These are phyloP conservation scores for Ophiostoma piceae DNA, from an alignment of 2,329 filamentous ascomycete species.

Conservation along the genomic window DNA sequence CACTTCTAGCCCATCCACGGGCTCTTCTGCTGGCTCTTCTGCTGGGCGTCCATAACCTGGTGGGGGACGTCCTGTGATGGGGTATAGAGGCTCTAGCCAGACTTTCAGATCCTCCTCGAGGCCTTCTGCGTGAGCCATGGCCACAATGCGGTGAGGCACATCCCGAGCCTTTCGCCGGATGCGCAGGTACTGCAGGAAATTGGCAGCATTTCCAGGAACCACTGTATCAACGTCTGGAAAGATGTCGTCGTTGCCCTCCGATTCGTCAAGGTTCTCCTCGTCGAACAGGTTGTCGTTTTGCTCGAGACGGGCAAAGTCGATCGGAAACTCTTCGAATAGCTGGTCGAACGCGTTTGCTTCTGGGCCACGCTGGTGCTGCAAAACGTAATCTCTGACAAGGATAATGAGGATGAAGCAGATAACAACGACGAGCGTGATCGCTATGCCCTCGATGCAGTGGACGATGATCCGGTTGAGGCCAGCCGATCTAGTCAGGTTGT, in stretches of 20 bases:
- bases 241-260: neutral
- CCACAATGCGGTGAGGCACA: slow-evolving; percentile 53
- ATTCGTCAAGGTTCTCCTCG: neutral
- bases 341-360: slow-evolving; percentile 63
- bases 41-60: neutral
- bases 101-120: slow-evolving; percentile 54
- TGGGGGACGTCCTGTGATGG: slow-evolving; percentile 29
- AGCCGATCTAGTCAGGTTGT: slow-evolving; percentile 61
- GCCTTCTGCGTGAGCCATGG: slow-evolving; percentile 57
- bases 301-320: neutral
- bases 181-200: slow-evolving; percentile 44
- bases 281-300: neutral
- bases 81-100: slow-evolving; percentile 52
- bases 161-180: slow-evolving; percentile 58
- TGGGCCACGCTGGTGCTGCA: slow-evolving; percentile 91
- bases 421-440: slow-evolving; percentile 88
- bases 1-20: neutral
- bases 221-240: neutral
- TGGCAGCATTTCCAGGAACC: slow-evolving; percentile 20
- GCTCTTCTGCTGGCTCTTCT: neutral
- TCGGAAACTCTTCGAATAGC: slow-evolving; percentile 27
- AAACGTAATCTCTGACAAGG: slow-evolving; percentile 92
- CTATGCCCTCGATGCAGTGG: slow-evolving; percentile 81
- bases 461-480: slow-evolving; percentile 73
- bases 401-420: slow-evolving; percentile 96